phyloP scores from a whole-genome alignment of 2,329 filamentous ascomycete species.

The Fusarium sororula region DNA sequence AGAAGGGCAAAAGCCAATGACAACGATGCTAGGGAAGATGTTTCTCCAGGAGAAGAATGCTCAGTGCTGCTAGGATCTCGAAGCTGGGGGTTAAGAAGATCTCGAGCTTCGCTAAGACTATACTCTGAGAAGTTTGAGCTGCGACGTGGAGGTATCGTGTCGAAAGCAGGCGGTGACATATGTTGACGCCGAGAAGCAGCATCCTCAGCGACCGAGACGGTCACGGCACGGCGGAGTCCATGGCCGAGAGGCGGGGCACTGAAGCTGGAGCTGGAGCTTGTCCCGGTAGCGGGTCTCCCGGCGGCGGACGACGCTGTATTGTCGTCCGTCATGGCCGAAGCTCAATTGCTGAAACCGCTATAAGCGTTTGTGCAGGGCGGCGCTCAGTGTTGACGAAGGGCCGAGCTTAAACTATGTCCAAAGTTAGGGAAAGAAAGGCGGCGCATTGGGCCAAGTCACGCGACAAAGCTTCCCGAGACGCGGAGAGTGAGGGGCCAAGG shows the following conservation, averaged over 20 bases:
- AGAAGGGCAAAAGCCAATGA: constrained; percentile 85
- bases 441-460: constrained; percentile 27
- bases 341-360: constrained; percentile 8
- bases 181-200: constrained; percentile 17
- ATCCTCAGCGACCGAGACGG: constrained; percentile 46
- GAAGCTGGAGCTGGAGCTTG: constrained; percentile 37
- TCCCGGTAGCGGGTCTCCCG: constrained; percentile 43
- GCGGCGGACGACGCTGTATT: constrained; percentile 21
- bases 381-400: neutral
- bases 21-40: constrained; percentile 79
- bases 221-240: constrained; percentile 53
- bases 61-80: constrained; percentile 42
- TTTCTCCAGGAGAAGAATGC: constrained; percentile 55
- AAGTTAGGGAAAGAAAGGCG: neutral
- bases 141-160: constrained; percentile 62
- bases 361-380: neutral
- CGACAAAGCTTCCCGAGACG: constrained; percentile 16
- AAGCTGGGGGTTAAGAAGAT: constrained; percentile 68
- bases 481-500: constrained; percentile 4
- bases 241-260: constrained; percentile 46
- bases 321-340: constrained; percentile 29
- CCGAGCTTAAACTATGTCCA: neutral
- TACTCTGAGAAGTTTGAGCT: constrained; percentile 83
- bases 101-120: constrained; percentile 74
- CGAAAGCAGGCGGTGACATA: constrained; percentile 38